These are phyloP conservation scores for Mixia osmundae DNA, from an alignment of 1,284 basidiomycete genomes.

Conservation along the genomic window DNA sequence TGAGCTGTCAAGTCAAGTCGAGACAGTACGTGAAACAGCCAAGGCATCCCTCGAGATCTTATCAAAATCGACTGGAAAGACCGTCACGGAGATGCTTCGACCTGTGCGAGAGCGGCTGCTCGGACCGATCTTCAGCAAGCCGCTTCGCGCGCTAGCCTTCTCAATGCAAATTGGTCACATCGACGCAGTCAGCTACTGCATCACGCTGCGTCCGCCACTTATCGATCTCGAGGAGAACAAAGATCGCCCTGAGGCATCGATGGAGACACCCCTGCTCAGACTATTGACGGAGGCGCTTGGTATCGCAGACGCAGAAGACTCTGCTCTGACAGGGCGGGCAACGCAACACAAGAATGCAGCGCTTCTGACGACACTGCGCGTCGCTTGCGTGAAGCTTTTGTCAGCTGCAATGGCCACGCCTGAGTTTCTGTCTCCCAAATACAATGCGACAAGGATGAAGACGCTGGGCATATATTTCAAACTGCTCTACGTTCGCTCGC, in stretches of 20 bases:
- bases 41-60: slow-evolving; percentile 64
- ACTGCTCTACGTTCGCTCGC: slow-evolving; percentile 79
- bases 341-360: slow-evolving; percentile 54
- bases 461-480: slow-evolving; percentile 81
- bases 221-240: slow-evolving; percentile 23
- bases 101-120: slow-evolving; percentile 75
- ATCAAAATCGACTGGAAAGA: slow-evolving; percentile 45
- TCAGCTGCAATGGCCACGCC: slow-evolving; percentile 85
- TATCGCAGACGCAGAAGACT: slow-evolving; percentile 83
- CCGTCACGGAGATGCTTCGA: slow-evolving; percentile 52
- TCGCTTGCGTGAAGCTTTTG: slow-evolving; percentile 78
- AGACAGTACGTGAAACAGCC: slow-evolving; percentile 60
- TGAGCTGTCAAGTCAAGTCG: slow-evolving; percentile 70
- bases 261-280: slow-evolving; percentile 52
- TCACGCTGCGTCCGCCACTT: slow-evolving; percentile 24
- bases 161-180: slow-evolving; percentile 96
- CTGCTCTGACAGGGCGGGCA: slow-evolving; percentile 46
- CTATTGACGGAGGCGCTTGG: slow-evolving; percentile 85
- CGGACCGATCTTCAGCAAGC: slow-evolving; percentile 80
- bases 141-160: slow-evolving; percentile 85
- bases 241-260: slow-evolving; percentile 3
- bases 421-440: slow-evolving; percentile 66
- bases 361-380: slow-evolving; percentile 75
- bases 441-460: slow-evolving; percentile 44
- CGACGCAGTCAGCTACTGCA: slow-evolving; percentile 80